Percentiles rank a stretch among this genome's conserved stretches.
These are phyloP conservation scores for Cinchona pubescens DNA, from an alignment of 257 asterid species.

Conservation along the genomic window DNA sequence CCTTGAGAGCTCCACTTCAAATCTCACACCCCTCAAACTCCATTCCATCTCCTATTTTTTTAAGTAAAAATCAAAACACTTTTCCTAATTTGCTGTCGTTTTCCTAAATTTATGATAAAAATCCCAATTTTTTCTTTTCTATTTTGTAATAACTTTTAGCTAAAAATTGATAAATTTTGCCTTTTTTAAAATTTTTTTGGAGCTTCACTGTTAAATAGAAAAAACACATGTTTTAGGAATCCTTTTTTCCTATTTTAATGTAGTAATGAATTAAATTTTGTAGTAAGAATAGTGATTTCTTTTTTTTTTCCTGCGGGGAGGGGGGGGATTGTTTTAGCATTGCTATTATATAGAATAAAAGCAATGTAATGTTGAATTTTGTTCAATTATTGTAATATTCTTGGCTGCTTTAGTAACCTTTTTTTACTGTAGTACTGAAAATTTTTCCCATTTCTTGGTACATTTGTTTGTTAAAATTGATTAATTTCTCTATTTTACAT, in stretches of 20 bases:
- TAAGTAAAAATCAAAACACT: conserved; percentile 25
- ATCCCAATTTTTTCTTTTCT: not conserved
- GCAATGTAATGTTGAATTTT: not conserved
- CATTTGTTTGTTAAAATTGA: not conserved
- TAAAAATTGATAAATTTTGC: not conserved
- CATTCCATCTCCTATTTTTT: conserved; percentile 35
- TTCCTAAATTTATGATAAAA: not conserved
- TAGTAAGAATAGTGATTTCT: not conserved
- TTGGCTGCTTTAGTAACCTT: not conserved
- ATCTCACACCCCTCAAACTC: conserved; percentile 13
- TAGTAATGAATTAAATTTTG: not conserved
- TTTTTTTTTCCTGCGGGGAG: too few species aligned
- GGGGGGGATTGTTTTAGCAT: too few species aligned
- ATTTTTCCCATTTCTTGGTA: not conserved
- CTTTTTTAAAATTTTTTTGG: not conserved
- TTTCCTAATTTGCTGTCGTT: not conserved
- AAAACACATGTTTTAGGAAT: not conserved
- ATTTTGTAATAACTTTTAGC: too few species aligned
- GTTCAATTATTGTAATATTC: not conserved
- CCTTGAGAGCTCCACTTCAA: conserved; percentile 32
- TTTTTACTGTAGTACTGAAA: not conserved
- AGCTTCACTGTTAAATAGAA: not conserved
- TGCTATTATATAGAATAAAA: not conserved
- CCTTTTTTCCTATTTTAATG: not conserved
- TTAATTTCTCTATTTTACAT: not conserved